Evolutionary conservation across 257 asterid genomes (phyloP), one percentile per base, ranked within the genome.

Genomic region (Perilla frutescens): DNA sequence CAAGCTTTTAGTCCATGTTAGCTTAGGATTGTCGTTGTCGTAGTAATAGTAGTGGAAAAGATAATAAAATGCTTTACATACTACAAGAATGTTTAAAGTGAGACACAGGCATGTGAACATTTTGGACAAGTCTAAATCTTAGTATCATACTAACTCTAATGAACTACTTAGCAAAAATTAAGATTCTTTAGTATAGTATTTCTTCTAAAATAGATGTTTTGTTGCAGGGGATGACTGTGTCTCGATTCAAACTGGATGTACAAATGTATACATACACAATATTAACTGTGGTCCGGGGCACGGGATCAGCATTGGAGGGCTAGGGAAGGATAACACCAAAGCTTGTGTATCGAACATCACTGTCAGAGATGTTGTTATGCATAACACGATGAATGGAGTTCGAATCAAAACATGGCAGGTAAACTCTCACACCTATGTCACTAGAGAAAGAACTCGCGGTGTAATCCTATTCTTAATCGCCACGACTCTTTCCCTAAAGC

Each of bases 361-460:
- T 0, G 88, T 90, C 43, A 84, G 96, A 39, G 90, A 92, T 76
- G 63, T 87, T 29, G 40, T 59, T 8, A 84, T 92, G 96, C 87
- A 81, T 8, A 87, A 87, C 84, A 90, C 98, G 1, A 86, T 90
- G 95, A 90, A 82, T 39, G 98, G 98, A 2, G 98, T 90, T 48
- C 72, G 98, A 61, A 89, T 92, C 66, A 92, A 92, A 79, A 92
- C 98, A 71, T 92, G 95, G 97, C 97, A 91, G 96, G 96, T 89
- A 81, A 26, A 36, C n/a, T 62, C 29, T 31, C 9, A n/a, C 40
- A 29, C 6, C 13, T 40, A n/a, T 61, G 31, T 67, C 7, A 47
- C 36, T 37, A 15, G 50, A 11, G 26, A 34, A 34, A 34, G 37
- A 34, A 34, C 4, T 34, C 4, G 37, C 37, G 4, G 37, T 34